Conservation (phyloP, 331 rosid species). For the Prunus yedoensis region DNA sequence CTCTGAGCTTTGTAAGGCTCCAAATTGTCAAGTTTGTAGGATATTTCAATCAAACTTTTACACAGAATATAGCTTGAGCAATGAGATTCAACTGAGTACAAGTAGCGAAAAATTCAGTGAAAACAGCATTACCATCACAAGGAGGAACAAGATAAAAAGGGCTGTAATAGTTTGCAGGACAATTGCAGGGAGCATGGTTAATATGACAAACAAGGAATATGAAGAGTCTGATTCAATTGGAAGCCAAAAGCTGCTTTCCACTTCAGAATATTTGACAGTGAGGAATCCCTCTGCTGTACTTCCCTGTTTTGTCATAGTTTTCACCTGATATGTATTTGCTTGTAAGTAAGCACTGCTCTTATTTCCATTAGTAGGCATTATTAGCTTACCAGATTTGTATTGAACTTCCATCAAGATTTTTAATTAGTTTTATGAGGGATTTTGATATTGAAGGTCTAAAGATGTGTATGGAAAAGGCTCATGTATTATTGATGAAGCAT, state of each 20-base stretch:
- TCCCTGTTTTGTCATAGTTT: constrained; percentile 70
- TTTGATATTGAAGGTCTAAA: neutral
- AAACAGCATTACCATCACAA: constrained; percentile 17
- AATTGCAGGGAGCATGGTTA: constrained; percentile 54
- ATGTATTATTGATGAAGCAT: neutral
- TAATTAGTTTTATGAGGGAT: neutral
- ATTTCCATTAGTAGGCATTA: too few relatives aligned
- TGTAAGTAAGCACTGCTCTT: too few relatives aligned
- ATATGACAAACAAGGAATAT: constrained; percentile 27
- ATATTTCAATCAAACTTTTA: constrained; percentile 49
- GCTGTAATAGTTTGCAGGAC: constrained; percentile 66
- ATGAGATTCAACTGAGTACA: constrained; percentile 33
- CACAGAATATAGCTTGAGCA: constrained; percentile 16
- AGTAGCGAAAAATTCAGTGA: constrained; percentile 32
- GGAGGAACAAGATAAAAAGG: constrained; percentile 42
- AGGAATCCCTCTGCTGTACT: constrained; percentile 59
- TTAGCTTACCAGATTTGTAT: neutral
- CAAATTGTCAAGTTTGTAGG: constrained; percentile 56
- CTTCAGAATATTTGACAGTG: constrained; percentile 37
- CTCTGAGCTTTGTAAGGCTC: constrained; percentile 42
- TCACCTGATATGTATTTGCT: constrained; percentile 27
- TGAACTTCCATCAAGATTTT: neutral
- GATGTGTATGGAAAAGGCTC: neutral
- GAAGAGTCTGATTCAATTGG: constrained; percentile 25
- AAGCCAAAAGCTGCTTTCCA: constrained; percentile 28